Conservation (phyloP, 768 basidiomycete species). For the Crassisporium funariophilum region DNA sequence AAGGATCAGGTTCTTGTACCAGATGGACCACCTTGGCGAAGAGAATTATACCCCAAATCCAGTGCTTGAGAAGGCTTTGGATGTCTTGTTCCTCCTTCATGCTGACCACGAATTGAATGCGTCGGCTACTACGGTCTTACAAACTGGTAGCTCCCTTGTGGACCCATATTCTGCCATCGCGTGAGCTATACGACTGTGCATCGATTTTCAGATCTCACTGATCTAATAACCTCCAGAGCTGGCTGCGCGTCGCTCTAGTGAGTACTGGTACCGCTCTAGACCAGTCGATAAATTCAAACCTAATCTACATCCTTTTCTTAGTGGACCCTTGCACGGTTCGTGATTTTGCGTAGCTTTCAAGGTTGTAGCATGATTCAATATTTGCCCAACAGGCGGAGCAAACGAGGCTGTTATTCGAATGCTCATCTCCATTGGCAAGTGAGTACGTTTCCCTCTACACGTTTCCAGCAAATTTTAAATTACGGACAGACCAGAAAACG, state of each 20-base stretch:
- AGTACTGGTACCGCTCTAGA: constrained; percentile 35
- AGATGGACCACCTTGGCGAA: constrained; percentile 82
- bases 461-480: not conserved
- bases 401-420: constrained; percentile 95
- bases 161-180: constrained; percentile 90
- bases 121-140: constrained; percentile 81
- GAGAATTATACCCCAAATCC: constrained; percentile 80
- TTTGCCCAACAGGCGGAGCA: constrained; percentile 62
- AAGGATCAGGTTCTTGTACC: constrained; percentile 80
- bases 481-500: constrained; percentile 68
- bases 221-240: constrained; percentile 47
- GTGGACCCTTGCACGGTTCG: constrained; percentile 72
- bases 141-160: constrained; percentile 86
- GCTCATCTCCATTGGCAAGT: constrained; percentile 87
- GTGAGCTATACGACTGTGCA: constrained; percentile 35
- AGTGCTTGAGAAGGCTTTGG: constrained; percentile 83
- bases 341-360: not conserved
- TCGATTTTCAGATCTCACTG: not conserved
- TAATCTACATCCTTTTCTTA: constrained; percentile 22
- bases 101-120: constrained; percentile 93
- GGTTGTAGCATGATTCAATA: constrained; percentile 3
- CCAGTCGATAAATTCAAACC: not conserved
- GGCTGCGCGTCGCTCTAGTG: constrained; percentile 89
- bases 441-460: constrained; percentile 24
- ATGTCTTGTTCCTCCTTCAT: constrained; percentile 84